A percentile compares a stretch with the other conserved stretches of the same genome.
Evolutionary conservation across 108 stramenopile species (phyloP).

Genomic region (Skeletonema potamos): DNA sequence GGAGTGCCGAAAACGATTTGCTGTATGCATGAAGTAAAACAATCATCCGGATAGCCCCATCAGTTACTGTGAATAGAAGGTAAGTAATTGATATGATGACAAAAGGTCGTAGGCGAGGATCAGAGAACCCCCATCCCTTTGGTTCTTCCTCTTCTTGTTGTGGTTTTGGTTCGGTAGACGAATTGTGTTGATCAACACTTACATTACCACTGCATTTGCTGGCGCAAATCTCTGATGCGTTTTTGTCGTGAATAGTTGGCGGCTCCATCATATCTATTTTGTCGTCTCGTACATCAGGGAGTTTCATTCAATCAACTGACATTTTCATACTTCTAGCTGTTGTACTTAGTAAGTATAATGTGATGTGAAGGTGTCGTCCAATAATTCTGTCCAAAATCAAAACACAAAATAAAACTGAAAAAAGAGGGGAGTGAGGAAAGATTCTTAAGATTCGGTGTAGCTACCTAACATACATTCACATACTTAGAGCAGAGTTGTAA

Average conservation of each 20-base stretch:
- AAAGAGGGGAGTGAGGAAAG: neutral
- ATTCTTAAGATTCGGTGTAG: neutral
- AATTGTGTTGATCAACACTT: neutral
- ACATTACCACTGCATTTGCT: neutral
- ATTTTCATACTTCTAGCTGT: too few species aligned
- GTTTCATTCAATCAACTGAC: too few species aligned
- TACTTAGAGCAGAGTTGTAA: too few species aligned
- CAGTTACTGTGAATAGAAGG: slow-evolving; percentile 92
- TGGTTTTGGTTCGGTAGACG: neutral
- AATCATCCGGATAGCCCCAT: slow-evolving; percentile 94
- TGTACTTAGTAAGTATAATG: too few species aligned
- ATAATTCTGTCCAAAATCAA: too few species aligned
- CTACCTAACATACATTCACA: too few species aligned
- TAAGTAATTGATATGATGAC: slow-evolving; percentile 88
- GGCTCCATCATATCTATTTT: neutral
- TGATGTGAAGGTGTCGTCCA: too few species aligned
- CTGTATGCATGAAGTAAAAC: slow-evolving; percentile 93
- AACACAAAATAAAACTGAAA: too few species aligned
- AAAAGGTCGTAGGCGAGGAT: slow-evolving; percentile 77
- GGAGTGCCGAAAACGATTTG: slow-evolving; percentile 85
- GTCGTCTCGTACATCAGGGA: too few species aligned
- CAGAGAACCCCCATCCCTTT: slow-evolving; percentile 37
- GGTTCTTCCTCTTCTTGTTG: slow-evolving; percentile 8
- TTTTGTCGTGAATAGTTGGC: neutral
- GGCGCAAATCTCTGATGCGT: neutral